Percentiles rank a stretch among this genome's conserved stretches.
Evolutionary conservation across 768 basidiomycete genomes (phyloP).

Genomic region (Mycena belliarum): DNA sequence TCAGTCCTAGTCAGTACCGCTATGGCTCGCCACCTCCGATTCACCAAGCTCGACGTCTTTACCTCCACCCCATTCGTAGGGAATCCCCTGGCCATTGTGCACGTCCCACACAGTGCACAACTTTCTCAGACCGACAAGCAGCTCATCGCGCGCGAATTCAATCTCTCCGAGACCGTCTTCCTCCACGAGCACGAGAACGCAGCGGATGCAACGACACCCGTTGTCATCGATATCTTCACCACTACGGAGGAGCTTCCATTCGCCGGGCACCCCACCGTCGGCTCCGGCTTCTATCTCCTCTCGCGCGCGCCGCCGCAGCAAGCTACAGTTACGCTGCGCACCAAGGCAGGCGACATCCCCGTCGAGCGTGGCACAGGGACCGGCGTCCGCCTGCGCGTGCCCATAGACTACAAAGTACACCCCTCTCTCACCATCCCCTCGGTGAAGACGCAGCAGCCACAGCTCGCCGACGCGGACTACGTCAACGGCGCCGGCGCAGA

Average conservation of each 20-base stretch:
- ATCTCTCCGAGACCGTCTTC: conserved; percentile 51
- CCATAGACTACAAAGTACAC: conserved; percentile 45
- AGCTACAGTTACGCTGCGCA: conserved; percentile 33
- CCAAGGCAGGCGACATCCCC: conserved; percentile 45
- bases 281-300: conserved; percentile 44
- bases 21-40: conserved; percentile 24
- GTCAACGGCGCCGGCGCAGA: conserved; percentile 38
- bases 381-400: conserved; percentile 38
- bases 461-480: conserved; percentile 35
- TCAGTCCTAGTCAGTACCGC: not conserved
- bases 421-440: conserved; percentile 25
- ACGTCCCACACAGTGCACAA: conserved; percentile 29
- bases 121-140: conserved; percentile 43
- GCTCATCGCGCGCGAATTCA: conserved; percentile 48
- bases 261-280: conserved; percentile 48
- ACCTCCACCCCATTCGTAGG: conserved; percentile 40
- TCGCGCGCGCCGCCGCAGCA: conserved; percentile 22
- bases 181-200: conserved; percentile 34
- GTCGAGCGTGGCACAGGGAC: conserved; percentile 25
- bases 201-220: conserved; percentile 17
- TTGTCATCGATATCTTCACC: conserved; percentile 44
- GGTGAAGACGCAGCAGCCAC: conserved; percentile 32
- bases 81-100: conserved; percentile 48
- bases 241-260: conserved; percentile 42
- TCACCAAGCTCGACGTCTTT: conserved; percentile 44